Percentiles rank a stretch among this genome's conserved stretches.
phyloP scores from a whole-genome alignment of 2,329 filamentous ascomycete genomes.

The Pseudogymnoascus sp. region DNA sequence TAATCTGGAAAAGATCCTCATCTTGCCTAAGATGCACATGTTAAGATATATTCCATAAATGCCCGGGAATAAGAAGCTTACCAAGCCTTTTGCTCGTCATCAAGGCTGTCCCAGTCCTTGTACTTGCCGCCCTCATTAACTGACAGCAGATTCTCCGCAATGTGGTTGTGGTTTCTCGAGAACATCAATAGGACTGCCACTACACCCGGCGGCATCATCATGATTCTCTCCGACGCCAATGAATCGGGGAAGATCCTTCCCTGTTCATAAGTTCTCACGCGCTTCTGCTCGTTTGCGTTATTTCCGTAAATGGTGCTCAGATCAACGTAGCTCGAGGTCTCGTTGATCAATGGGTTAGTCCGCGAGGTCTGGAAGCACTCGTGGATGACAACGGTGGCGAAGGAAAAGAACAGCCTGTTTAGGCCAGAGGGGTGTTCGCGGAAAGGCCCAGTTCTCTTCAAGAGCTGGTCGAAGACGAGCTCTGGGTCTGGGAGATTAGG shows the following conservation, averaged over 20 bases:
- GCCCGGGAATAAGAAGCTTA: slow-evolving; percentile 20
- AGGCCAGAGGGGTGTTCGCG: slow-evolving; percentile 38
- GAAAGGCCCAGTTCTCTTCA: slow-evolving; percentile 36
- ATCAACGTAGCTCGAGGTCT: slow-evolving; percentile 42
- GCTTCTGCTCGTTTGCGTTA: slow-evolving; percentile 34
- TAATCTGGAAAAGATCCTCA: slow-evolving; percentile 41
- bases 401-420: slow-evolving; percentile 40
- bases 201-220: slow-evolving; percentile 42
- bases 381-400: slow-evolving; percentile 41
- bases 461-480: slow-evolving; percentile 38
- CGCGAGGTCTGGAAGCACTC: slow-evolving; percentile 40
- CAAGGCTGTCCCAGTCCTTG: slow-evolving; percentile 33
- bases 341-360: slow-evolving; percentile 36
- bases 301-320: slow-evolving; percentile 41
- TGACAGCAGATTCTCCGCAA: slow-evolving; percentile 33
- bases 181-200: slow-evolving; percentile 37
- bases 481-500: slow-evolving; percentile 42
- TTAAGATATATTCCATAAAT: slow-evolving; percentile 15
- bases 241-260: slow-evolving; percentile 38
- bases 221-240: slow-evolving; percentile 38
- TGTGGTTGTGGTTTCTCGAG: slow-evolving; percentile 39
- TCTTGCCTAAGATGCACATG: slow-evolving; percentile 33
- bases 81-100: slow-evolving; percentile 32
- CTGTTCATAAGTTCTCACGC: slow-evolving; percentile 37
- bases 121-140: slow-evolving; percentile 40